Conservation (phyloP, 345 rosid species). For the Theobroma cacao region DNA sequence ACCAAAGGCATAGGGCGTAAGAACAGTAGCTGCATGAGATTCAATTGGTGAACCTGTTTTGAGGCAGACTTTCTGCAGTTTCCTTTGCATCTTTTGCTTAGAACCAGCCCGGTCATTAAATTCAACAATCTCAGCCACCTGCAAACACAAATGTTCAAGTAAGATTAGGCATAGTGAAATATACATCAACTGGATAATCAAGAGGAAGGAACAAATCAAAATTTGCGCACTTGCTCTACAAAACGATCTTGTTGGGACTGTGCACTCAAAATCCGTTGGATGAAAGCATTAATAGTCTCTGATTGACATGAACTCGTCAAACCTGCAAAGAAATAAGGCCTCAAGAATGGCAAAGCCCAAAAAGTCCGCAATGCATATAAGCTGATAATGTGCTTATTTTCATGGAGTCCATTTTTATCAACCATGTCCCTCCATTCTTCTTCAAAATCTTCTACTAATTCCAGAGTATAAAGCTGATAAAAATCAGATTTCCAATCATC, state of each 20-base stretch:
- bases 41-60: conserved; percentile 68
- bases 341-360: conserved; percentile 61
- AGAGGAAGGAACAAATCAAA: not conserved
- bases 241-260: conserved; percentile 43
- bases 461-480: conserved; percentile 38
- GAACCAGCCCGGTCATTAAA: conserved; percentile 30
- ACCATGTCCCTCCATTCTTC: conserved; percentile 51
- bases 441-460: conserved; percentile 43
- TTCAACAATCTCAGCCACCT: conserved; percentile 49
- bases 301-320: conserved; percentile 33
- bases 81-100: conserved; percentile 39
- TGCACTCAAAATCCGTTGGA: conserved; percentile 43
- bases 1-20: conserved; percentile 53
- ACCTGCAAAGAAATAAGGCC: conserved; percentile 54
- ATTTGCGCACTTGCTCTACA: conserved; percentile 35
- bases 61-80: conserved; percentile 36
- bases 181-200: not conserved
- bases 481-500: conserved; percentile 57
- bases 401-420: conserved; percentile 40
- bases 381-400: conserved; percentile 50
- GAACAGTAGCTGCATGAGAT: conserved; percentile 52
- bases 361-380: conserved; percentile 42
- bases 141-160: not conserved
- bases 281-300: conserved; percentile 37
- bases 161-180: not conserved